These are phyloP conservation scores for Saccharomyces hybrid DNA, from an alignment of 1,139 yeast species.

Conservation along the genomic window DNA sequence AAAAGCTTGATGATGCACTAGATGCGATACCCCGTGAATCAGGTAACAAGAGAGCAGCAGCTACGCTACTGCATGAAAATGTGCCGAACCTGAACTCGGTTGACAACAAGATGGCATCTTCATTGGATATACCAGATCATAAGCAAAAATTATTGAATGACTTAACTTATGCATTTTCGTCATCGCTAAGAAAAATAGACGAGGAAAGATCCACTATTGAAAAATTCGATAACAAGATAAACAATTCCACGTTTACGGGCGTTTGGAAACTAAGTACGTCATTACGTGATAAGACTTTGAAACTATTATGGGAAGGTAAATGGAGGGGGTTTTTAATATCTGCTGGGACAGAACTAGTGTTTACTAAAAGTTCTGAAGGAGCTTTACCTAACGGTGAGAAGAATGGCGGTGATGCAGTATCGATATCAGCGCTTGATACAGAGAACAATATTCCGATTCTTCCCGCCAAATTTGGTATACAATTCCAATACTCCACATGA, in stretches of 20 bases:
- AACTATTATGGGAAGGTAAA: slow-evolving; percentile 82
- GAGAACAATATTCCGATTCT: slow-evolving; percentile 7
- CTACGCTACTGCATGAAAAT: neutral
- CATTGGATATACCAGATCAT: neutral
- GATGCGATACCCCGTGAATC: neutral
- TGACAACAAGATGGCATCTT: neutral
- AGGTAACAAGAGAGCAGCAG: neutral
- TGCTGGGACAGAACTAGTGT: slow-evolving; percentile 50
- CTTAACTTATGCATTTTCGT: slow-evolving; percentile 27
- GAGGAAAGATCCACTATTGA: slow-evolving; percentile 40
- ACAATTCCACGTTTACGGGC: slow-evolving; percentile 52
- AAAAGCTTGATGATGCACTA: neutral
- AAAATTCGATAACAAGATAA: slow-evolving; percentile 46
- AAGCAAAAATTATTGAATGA: slow-evolving; percentile 23
- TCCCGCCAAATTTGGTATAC: slow-evolving; percentile 27
- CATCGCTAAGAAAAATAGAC: slow-evolving; percentile 26
- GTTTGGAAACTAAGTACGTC: slow-evolving; percentile 74
- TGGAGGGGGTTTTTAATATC: slow-evolving; percentile 71
- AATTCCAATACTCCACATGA: slow-evolving; percentile 26
- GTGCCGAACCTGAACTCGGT: neutral
- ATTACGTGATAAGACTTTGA: slow-evolving; percentile 51
- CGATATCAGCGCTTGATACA: neutral
- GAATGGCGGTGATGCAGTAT: neutral
- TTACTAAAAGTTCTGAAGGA: slow-evolving; percentile 3
- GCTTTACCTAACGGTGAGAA: neutral